Base-by-base conservation (phyloP, 352 stramenopile species). In the Pythium utonaiense region DNA sequence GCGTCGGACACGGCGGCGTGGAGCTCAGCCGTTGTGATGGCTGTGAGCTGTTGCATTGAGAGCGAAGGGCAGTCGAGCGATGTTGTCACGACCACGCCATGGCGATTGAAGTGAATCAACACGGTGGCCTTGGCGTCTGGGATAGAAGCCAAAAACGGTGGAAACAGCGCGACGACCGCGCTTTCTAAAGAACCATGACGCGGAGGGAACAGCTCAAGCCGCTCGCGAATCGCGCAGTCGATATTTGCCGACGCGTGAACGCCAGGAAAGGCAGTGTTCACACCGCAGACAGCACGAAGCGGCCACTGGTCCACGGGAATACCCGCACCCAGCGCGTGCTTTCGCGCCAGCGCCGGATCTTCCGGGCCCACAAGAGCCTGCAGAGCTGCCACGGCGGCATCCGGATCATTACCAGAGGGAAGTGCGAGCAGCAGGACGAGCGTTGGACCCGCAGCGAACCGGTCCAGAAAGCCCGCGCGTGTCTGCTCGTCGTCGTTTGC, bases 201-300 rank as follows among this genome's bases (percentile, higher is more conserved):
- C 0, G 50, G 27, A 16, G 80, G 72, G 27, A 97, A 94, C 19
- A 89, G 68, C 9, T 93, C 65, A 10, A 73, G 75, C 7, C 83
- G 61, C 41, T 97, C 89, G 19, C 87, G 73, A 7, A 74, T 48
- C 17, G 78, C 80, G 33, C 73, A 86, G 34, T 73, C 70, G 21
- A 77, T 57, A 25, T 66, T 79, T 6, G 83, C 78, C 36, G 75
- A 91, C 33, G 74, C 78, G 42, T 89, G 75, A 3, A 93, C 70
- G 1, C 80, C 88, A 38, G 93, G 95, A 17, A 78, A 74, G 3
- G 77, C 59, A 1, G 70, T 36, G 40, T 81, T 80, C 12, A 87
- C 69, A 1, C 89, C 89, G 34, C 83, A 96, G 1, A 92, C 48
- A 12, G 81, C 89, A 24, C 80, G 80, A 48, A 96, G 67, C 8